Percentiles rank a stretch among this genome's conserved stretches.
Conservation (phyloP, 257 asterid genomes). For the Scutellaria baicalensis region DNA sequence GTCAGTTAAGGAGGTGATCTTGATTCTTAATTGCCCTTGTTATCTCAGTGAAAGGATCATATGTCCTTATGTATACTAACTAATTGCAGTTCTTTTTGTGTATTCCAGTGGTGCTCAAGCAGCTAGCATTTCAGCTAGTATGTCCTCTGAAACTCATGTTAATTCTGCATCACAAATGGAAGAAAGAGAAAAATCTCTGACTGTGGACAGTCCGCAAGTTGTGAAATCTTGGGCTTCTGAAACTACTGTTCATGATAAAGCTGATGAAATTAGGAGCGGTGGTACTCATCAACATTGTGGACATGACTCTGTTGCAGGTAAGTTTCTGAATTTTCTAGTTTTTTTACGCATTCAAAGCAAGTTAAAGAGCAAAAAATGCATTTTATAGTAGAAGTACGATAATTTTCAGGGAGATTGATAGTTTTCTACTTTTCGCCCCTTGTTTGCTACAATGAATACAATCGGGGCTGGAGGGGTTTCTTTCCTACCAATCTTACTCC, state of each 20-base stretch:
- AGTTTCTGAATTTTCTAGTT: slow-evolving; percentile 16
- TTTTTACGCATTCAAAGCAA: background rate
- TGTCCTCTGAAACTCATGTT: slow-evolving; percentile 20
- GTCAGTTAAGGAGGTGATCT: slow-evolving; percentile 48
- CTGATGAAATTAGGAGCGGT: slow-evolving; percentile 33
- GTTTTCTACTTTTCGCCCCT: background rate
- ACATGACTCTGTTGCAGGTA: slow-evolving; percentile 29
- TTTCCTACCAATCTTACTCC: background rate
- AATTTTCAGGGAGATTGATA: background rate
- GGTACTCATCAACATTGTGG: slow-evolving; percentile 17
- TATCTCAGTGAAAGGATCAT: background rate
- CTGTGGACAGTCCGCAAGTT: slow-evolving; percentile 23
- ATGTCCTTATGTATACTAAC: background rate
- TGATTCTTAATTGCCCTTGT: slow-evolving; percentile 11
- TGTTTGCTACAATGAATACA: background rate
- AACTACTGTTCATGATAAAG: slow-evolving; percentile 17
- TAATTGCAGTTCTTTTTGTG: slow-evolving; percentile 3
- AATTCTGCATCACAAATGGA: slow-evolving; percentile 26
- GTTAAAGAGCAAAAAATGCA: background rate
- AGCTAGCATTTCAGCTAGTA: slow-evolving; percentile 18
- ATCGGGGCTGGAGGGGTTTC: background rate
- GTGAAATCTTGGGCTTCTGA: slow-evolving; percentile 33
- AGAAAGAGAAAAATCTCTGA: slow-evolving; percentile 28
- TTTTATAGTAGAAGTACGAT: background rate
- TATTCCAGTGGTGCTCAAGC: slow-evolving; percentile 46